Conservation (phyloP, 1,284 basidiomycete genomes). For the Mycena citricolor region DNA sequence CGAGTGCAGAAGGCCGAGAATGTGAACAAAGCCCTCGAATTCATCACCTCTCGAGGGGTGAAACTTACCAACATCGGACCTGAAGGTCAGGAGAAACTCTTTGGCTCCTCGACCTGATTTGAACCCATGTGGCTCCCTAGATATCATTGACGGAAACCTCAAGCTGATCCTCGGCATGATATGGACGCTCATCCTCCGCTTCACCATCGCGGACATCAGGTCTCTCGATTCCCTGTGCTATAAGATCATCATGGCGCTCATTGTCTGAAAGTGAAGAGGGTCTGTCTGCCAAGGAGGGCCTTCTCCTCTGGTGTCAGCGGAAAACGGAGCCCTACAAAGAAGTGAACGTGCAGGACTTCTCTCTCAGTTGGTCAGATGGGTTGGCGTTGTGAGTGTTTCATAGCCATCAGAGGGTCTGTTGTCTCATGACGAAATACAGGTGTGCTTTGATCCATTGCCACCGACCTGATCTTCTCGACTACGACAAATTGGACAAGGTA, state of each 20-base stretch:
- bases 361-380: slow-evolving; percentile 90
- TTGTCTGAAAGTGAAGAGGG: slow-evolving; percentile 81
- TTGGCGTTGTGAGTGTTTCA: slow-evolving; percentile 79
- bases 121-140: slow-evolving; percentile 39
- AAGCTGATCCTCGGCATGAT: slow-evolving; percentile 99
- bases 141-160: slow-evolving; percentile 96
- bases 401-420: slow-evolving; percentile 7
- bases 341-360: slow-evolving; percentile 93
- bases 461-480: slow-evolving; percentile 93
- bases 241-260: slow-evolving; percentile 6
- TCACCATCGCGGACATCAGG: slow-evolving; percentile 98
- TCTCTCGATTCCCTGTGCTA: slow-evolving; percentile 38
- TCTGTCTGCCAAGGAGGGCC: slow-evolving; percentile 93
- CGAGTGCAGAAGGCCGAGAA: slow-evolving; percentile 98
- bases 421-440: slow-evolving; percentile 40
- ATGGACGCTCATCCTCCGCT: slow-evolving; percentile 95
- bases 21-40: slow-evolving; percentile 93
- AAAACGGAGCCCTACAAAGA: slow-evolving; percentile 92
- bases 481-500: slow-evolving; percentile 80
- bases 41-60: slow-evolving; percentile 92
- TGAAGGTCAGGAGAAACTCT: slow-evolving; percentile 70
- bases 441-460: slow-evolving; percentile 97
- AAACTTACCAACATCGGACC: slow-evolving; percentile 97
- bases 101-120: neutral
- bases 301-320: slow-evolving; percentile 96